A percentile compares a stretch with the other conserved stretches of the same genome.
Evolutionary conservation across 1,284 basidiomycete genomes (phyloP).

Genomic region (Puccinia triticina): DNA sequence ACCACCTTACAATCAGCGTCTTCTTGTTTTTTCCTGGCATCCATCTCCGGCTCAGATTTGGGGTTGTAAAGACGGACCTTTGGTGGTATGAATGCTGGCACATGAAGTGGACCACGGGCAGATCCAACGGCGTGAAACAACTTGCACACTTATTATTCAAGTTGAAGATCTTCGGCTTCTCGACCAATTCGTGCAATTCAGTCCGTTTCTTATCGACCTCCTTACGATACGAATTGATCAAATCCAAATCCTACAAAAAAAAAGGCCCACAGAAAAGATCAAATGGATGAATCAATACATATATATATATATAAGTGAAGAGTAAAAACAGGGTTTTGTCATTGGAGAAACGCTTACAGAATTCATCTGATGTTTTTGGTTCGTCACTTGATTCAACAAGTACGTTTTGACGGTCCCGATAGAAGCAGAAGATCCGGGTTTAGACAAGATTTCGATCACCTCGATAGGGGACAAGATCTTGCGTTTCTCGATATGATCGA

Average conservation of each 20-base stretch:
- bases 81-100: slow-evolving; percentile 97
- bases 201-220: slow-evolving; percentile 80
- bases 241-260: slow-evolving; percentile 71
- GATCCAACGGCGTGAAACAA: slow-evolving; percentile 80
- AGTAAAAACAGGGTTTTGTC: neutral
- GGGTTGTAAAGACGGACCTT: slow-evolving; percentile 64
- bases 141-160: slow-evolving; percentile 80
- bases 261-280: neutral
- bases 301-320: slow-evolving; percentile 35
- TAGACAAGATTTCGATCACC: slow-evolving; percentile 82
- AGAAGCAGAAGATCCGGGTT: slow-evolving; percentile 78
- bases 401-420: slow-evolving; percentile 88
- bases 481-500: slow-evolving; percentile 76
- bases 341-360: slow-evolving; percentile 61
- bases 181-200: slow-evolving; percentile 77
- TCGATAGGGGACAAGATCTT: slow-evolving; percentile 82
- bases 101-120: slow-evolving; percentile 96
- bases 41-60: slow-evolving; percentile 50
- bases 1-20: neutral
- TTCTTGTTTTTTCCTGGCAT: slow-evolving; percentile 52
- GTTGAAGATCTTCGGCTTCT: slow-evolving; percentile 83
- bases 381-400: slow-evolving; percentile 75
- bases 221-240: slow-evolving; percentile 80
- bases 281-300: neutral
- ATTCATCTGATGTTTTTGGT: slow-evolving; percentile 75